Percentiles rank a stretch among this genome's conserved stretches.
These are phyloP conservation scores for Solanum raphanifolium DNA, from an alignment of 257 asterid species.

Conservation along the genomic window DNA sequence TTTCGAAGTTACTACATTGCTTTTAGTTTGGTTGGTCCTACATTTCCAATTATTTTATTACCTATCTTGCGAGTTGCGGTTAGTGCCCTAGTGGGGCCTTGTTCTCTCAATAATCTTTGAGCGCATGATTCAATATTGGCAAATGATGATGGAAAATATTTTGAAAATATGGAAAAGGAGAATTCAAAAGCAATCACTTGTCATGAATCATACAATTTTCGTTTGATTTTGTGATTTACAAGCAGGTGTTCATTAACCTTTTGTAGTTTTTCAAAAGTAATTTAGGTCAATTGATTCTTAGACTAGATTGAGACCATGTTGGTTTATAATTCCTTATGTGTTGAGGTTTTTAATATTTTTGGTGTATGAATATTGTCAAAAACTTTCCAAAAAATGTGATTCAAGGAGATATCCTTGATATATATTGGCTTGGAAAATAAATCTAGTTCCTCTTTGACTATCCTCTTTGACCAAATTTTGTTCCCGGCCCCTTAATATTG, in stretches of 20 bases:
- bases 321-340: background rate
- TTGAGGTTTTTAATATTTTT: background rate
- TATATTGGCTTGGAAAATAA: background rate
- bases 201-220: background rate
- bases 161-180: background rate
- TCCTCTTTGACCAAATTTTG: too few relatives aligned
- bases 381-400: background rate
- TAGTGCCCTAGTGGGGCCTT: background rate
- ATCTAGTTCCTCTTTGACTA: background rate
- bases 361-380: background rate
- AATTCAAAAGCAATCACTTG: background rate
- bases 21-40: background rate
- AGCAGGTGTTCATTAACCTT: background rate
- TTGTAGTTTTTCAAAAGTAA: background rate
- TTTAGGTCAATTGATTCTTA: background rate
- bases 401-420: background rate
- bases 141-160: too few relatives aligned
- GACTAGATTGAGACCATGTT: background rate
- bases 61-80: background rate
- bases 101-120: background rate
- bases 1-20: background rate
- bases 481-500: background rate
- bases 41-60: too few relatives aligned
- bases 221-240: background rate
- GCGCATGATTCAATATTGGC: too few relatives aligned